Base-by-base conservation (phyloP, 129 eudicot species). In the Tagetes erecta region DNA sequence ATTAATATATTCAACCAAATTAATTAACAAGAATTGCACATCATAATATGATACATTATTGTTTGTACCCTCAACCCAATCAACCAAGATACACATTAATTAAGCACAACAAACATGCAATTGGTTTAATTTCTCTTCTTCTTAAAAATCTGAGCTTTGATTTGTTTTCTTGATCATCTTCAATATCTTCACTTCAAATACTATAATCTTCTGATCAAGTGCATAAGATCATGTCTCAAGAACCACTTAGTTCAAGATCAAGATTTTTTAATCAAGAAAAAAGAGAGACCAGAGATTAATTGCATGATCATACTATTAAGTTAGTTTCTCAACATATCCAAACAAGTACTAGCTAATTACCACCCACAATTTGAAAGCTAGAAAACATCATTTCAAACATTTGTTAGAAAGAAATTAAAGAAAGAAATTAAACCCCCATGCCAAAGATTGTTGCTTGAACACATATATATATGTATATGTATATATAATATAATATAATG, bases 301-400 rank as follows among this genome's bases (percentile, higher is more conserved):
- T 57, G 81, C 75, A 64, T 64, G 73, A 84, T 76, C 82, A 20
- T 20, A 20, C 81, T 69, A 80, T 84, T 59, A 76, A 64, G 96
- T 83, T 84, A 85, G 80, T 82, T 80, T 80, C 46, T 75, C 58
- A 67, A 65, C 69, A 82, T 75, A 82, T 74, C 71, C 87, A 82
- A 78, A 81, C 80, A 74, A 72, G 44, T 44, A 20, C 27, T 40
- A 40, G 5, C 3, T 66, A 73, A 63, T 34, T 57, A 71, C 75
- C 83, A 84, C 85, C 89, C 82, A 73, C 80, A 71, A 83, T 67
- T 70, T 50, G 31, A 70, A 49, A 55, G 63, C 11, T 76, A 46
- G 66, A 58, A 57, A 41, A 10, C 75, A 60, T 49, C 71, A 64
- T 44, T 51, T 35, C 38, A 73, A 47, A 74, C 69, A 42, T 53